phyloP scores from a whole-genome alignment of 2,329 filamentous ascomycete genomes.

The Pseudogymnoascus sp. region DNA sequence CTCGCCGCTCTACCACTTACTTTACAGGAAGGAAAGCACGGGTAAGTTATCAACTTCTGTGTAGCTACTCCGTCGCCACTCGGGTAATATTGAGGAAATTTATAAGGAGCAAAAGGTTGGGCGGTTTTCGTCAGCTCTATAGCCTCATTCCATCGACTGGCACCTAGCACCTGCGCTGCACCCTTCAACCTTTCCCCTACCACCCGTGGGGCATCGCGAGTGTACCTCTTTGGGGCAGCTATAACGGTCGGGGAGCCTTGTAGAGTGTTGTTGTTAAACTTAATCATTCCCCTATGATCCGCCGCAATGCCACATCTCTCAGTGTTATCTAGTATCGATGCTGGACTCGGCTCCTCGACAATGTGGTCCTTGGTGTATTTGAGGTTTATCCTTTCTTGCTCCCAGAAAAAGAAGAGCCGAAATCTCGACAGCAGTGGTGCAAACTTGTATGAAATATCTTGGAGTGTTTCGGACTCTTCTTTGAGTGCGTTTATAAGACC shows the following conservation, averaged over 20 bases:
- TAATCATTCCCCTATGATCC: conserved; percentile 10
- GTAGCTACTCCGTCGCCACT: background rate
- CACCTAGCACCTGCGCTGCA: background rate
- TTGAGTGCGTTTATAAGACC: conserved; percentile 47
- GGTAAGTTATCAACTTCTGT: background rate
- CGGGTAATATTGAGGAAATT: background rate
- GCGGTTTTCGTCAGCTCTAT: background rate
- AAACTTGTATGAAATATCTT: conserved; percentile 33
- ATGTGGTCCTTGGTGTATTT: conserved; percentile 42
- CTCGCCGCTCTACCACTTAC: too few relatives aligned
- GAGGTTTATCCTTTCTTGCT: conserved; percentile 30
- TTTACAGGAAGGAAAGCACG: background rate
- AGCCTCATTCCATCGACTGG: background rate
- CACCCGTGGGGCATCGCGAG: background rate
- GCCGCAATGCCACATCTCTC: conserved; percentile 27
- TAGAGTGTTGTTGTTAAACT: background rate
- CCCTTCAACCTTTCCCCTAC: background rate
- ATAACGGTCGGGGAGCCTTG: background rate
- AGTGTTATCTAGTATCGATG: conserved; percentile 40
- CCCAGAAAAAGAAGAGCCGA: conserved; percentile 33
- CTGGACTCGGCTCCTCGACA: conserved; percentile 59
- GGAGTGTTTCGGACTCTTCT: conserved; percentile 33
- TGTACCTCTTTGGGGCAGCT: background rate
- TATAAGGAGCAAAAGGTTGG: background rate
- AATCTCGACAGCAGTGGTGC: conserved; percentile 30